Percentiles rank a stretch among this genome's conserved stretches.
Conservation (phyloP, 371 early-diverging fungal genomes). For the Haplosporangium sp. region DNA sequence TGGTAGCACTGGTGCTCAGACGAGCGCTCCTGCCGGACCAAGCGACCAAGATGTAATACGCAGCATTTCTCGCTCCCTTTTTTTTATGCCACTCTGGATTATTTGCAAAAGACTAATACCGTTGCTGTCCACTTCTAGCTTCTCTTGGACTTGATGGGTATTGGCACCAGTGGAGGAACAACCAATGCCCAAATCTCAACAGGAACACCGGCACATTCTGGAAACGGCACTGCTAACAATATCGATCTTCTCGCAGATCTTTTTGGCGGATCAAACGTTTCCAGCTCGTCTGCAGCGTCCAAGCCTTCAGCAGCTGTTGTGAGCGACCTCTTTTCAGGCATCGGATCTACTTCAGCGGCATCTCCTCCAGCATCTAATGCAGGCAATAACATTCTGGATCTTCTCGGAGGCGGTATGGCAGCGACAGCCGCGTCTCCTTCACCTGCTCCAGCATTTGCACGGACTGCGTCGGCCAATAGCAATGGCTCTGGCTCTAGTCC, state of each 20-base stretch:
- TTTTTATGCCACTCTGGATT: slow-evolving; percentile 42
- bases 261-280: slow-evolving; percentile 61
- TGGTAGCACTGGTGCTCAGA: slow-evolving; percentile 40
- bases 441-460: slow-evolving; percentile 23
- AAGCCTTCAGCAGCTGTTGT: slow-evolving; percentile 53
- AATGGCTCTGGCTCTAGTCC: slow-evolving; percentile 25
- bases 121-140: slow-evolving; percentile 46
- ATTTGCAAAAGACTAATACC: neutral
- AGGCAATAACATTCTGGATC: slow-evolving; percentile 42
- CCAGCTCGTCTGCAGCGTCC: slow-evolving; percentile 55
- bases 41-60: slow-evolving; percentile 70
- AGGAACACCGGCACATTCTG: slow-evolving; percentile 52
- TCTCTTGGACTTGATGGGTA: slow-evolving; percentile 87
- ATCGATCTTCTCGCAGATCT: slow-evolving; percentile 86
- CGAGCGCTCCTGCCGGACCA: slow-evolving; percentile 60
- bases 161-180: slow-evolving; percentile 63
- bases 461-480: slow-evolving; percentile 32
- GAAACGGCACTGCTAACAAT: slow-evolving; percentile 57
- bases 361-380: slow-evolving; percentile 30
- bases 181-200: slow-evolving; percentile 54
- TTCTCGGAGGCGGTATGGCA: slow-evolving; percentile 53
- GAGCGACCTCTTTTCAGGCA: slow-evolving; percentile 49
- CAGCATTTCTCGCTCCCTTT: no score
- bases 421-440: slow-evolving; percentile 26
- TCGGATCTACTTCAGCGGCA: slow-evolving; percentile 29